Evolutionary conservation across 1,284 basidiomycete genomes (phyloP).

Genomic region (Tilletia horrida): DNA sequence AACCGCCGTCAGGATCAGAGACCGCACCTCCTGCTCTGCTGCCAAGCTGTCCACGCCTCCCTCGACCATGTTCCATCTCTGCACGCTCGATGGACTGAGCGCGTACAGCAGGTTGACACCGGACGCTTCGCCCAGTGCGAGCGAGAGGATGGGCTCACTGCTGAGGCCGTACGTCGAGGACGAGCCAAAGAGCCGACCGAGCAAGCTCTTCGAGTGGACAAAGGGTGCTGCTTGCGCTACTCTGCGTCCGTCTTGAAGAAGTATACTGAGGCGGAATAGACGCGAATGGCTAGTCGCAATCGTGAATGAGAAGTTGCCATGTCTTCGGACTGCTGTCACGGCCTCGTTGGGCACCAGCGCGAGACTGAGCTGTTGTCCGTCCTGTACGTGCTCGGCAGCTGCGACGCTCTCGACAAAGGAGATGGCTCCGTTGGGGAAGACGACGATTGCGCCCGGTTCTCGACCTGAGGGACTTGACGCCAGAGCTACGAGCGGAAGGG

Average conservation of each 20-base stretch:
- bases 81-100: slow-evolving; percentile 38
- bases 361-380: slow-evolving; percentile 29
- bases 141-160: slow-evolving; percentile 31
- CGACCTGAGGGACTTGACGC: slow-evolving; percentile 27
- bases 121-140: slow-evolving; percentile 35
- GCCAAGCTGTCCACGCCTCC: slow-evolving; percentile 40
- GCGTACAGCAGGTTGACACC: slow-evolving; percentile 37
- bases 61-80: slow-evolving; percentile 49
- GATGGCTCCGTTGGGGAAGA: slow-evolving; percentile 33
- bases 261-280: slow-evolving; percentile 33
- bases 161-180: slow-evolving; percentile 28
- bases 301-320: slow-evolving; percentile 28
- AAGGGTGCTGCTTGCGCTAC: slow-evolving; percentile 37
- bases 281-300: slow-evolving; percentile 40
- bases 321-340: slow-evolving; percentile 31
- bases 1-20: slow-evolving; percentile 34
- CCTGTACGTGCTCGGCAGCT: slow-evolving; percentile 29
- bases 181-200: slow-evolving; percentile 45
- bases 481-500: slow-evolving; percentile 31
- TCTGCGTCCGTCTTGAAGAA: slow-evolving; percentile 33
- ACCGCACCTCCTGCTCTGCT: slow-evolving; percentile 46
- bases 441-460: slow-evolving; percentile 42
- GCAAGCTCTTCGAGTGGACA: slow-evolving; percentile 39
- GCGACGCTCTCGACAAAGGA: slow-evolving; percentile 43
- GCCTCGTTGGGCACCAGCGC: slow-evolving; percentile 31